A percentile compares a stretch with the other conserved stretches of the same genome.
These are phyloP conservation scores for Paxillus involutus DNA, from an alignment of 768 basidiomycete species.

Conservation along the genomic window DNA sequence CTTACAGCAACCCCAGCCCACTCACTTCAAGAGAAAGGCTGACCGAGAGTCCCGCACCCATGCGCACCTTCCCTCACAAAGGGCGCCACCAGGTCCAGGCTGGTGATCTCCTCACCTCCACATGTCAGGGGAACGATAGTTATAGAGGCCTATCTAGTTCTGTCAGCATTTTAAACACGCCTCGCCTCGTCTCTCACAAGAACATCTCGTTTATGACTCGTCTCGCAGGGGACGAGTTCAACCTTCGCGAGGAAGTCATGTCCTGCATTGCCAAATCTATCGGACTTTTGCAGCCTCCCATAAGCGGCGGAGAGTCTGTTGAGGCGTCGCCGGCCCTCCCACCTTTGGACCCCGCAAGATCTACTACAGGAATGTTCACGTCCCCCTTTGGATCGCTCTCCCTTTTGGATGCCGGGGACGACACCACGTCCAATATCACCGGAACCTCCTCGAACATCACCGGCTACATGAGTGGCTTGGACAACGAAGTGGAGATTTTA, in stretches of 20 bases:
- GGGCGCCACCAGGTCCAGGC: conserved; percentile 64
- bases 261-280: conserved; percentile 97
- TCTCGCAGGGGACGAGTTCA: conserved; percentile 69
- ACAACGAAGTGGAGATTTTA: conserved; percentile 95
- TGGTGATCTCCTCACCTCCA: conserved; percentile 70
- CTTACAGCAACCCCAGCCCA: conserved; percentile 10
- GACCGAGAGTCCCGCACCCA: conserved; percentile 23
- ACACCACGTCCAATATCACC: conserved; percentile 62
- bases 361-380: conserved; percentile 40
- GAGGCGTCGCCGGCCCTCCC: conserved; percentile 66
- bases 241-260: conserved; percentile 96
- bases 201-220: conserved; percentile 20
- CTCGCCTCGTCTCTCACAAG: conserved; percentile 37
- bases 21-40: conserved; percentile 23
- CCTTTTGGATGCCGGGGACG: conserved; percentile 69
- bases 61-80: conserved; percentile 26
- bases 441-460: conserved; percentile 53
- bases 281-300: conserved; percentile 84
- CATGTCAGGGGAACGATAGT: conserved; percentile 45
- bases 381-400: conserved; percentile 78
- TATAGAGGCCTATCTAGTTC: conserved; percentile 47
- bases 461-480: conserved; percentile 74
- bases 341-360: conserved; percentile 42
- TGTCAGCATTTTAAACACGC: conserved; percentile 51
- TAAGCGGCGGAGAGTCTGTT: conserved; percentile 64